phyloP scores from a whole-genome alignment of 2,329 filamentous ascomycete genomes.

The Cercospora berteroae region DNA sequence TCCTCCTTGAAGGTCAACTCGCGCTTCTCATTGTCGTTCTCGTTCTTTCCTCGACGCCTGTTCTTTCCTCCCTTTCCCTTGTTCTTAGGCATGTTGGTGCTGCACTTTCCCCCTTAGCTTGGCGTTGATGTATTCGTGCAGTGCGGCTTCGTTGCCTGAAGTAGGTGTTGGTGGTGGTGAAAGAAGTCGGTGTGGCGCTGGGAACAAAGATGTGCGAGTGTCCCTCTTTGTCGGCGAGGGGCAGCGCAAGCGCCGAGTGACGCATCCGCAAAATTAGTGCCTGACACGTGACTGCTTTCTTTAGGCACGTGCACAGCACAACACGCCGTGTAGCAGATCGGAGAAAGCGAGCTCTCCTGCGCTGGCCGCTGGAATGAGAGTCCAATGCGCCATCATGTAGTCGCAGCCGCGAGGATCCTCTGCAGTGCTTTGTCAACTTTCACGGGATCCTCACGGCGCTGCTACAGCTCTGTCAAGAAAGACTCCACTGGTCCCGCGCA shows the following conservation, averaged over 20 bases:
- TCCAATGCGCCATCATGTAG: conserved; percentile 1
- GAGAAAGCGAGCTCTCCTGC: background rate
- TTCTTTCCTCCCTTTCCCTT: conserved; percentile 99
- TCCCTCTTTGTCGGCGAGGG: conserved; percentile 6
- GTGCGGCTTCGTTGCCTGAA: conserved; percentile 32
- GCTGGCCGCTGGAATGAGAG: background rate
- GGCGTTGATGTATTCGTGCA: conserved; percentile 23
- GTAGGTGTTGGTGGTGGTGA: background rate
- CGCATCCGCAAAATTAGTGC: background rate
- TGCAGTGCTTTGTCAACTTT: background rate
- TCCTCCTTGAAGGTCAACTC: conserved; percentile 99
- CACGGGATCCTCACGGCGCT: background rate
- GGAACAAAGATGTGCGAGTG: conserved; percentile 5
- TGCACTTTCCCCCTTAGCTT: conserved; percentile 22
- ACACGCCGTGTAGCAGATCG: background rate
- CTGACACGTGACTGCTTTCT: background rate
- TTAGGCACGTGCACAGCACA: background rate
- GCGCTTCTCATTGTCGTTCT: conserved; percentile 96
- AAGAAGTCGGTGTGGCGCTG: conserved; percentile 9
- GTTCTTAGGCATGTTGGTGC: conserved; percentile 84
- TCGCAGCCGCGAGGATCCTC: background rate
- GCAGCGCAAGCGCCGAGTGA: background rate
- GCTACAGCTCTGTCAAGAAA: background rate
- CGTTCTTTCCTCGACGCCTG: conserved; percentile 82
- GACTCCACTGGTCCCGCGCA: background rate